phyloP scores from a whole-genome alignment of 1,284 basidiomycete species.

The Veloporphyrellus conicus region DNA sequence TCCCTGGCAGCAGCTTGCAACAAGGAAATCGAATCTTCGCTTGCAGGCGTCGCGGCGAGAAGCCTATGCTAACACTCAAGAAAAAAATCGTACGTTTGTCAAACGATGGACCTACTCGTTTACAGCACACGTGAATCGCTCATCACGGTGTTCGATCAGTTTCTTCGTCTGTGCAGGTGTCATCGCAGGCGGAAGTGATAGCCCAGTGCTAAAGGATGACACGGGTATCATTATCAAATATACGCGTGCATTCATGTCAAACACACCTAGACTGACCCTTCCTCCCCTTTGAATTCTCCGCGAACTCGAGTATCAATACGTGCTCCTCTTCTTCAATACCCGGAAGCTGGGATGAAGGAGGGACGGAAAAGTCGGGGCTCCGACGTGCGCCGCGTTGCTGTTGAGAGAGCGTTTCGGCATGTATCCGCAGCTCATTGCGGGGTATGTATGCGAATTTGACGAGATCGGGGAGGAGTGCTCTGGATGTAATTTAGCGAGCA shows the following conservation, averaged over 20 bases:
- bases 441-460: constrained; percentile 83
- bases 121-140: constrained; percentile 63
- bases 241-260: background rate
- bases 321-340: constrained; percentile 49
- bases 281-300: constrained; percentile 51
- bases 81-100: background rate
- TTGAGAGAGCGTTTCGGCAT: constrained; percentile 38
- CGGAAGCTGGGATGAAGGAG: constrained; percentile 20
- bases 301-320: constrained; percentile 71
- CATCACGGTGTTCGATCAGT: constrained; percentile 70
- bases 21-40: constrained; percentile 59
- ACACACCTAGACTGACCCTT: constrained; percentile 32
- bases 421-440: constrained; percentile 57
- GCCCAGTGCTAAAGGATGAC: constrained; percentile 34
- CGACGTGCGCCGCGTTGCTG: constrained; percentile 20
- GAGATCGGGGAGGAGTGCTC: constrained; percentile 76
- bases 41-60: constrained; percentile 49
- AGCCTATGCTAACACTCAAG: constrained; percentile 44
- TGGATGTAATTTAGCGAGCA: constrained; percentile 28
- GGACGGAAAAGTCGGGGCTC: constrained; percentile 41
- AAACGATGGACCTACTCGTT: constrained; percentile 52
- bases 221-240: constrained; percentile 6
- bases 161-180: constrained; percentile 61
- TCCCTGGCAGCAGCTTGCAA: constrained; percentile 64
- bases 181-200: constrained; percentile 47